Evolutionary conservation across 805 yeast genomes (phyloP).

Genomic region (Kazachstania viticola): DNA sequence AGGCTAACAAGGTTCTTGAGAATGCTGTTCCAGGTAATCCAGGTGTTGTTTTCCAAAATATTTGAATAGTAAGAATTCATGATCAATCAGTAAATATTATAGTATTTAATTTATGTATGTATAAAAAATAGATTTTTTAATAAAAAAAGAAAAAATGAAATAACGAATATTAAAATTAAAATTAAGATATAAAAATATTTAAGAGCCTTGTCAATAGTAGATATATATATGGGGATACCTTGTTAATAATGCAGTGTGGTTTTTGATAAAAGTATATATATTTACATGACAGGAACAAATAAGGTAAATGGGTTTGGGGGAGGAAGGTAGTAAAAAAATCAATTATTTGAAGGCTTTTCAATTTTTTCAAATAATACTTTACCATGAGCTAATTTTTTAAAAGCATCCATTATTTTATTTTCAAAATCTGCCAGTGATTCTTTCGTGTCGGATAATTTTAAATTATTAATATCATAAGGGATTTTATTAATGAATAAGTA

Average conservation of each 20-base stretch:
- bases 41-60: slow-evolving; percentile 66
- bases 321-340: too few relatives aligned
- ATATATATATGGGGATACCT: too few relatives aligned
- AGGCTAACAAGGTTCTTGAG: slow-evolving; percentile 58
- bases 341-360: slow-evolving; percentile 20
- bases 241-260: too few relatives aligned
- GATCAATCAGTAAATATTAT: too few relatives aligned
- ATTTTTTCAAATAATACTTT: slow-evolving; percentile 13
- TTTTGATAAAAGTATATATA: too few relatives aligned
- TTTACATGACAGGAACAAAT: too few relatives aligned
- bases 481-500: slow-evolving; percentile 19
- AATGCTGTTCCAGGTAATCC: slow-evolving; percentile 90
- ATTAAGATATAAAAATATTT: neutral
- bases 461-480: slow-evolving; percentile 9
- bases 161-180: neutral
- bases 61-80: too few relatives aligned
- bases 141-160: neutral
- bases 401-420: slow-evolving; percentile 9
- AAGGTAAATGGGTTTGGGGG: too few relatives aligned
- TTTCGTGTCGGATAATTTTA: slow-evolving; percentile 9
- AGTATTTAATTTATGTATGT: neutral
- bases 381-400: slow-evolving; percentile 12
- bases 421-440: too few relatives aligned
- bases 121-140: neutral
- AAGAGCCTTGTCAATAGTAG: too few relatives aligned